Percentiles rank a stretch among this genome's conserved stretches.
These are phyloP conservation scores for Tolypocladium tropicale DNA, from an alignment of 2,329 filamentous ascomycete species.

Conservation along the genomic window DNA sequence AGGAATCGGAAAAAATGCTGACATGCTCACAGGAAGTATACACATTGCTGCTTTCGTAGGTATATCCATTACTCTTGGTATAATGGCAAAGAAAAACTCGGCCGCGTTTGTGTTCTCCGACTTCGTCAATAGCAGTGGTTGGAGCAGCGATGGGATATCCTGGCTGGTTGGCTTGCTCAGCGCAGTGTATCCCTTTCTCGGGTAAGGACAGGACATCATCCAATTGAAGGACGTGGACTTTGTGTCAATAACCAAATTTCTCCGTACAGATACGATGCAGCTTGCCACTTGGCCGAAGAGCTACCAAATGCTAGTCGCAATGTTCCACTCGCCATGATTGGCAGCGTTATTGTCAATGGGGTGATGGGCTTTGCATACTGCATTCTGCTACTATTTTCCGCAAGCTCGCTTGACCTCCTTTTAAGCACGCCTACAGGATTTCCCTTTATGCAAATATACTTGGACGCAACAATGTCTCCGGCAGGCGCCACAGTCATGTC, in stretches of 20 bases:
- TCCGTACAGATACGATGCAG: constrained; percentile 19
- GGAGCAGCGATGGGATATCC: constrained; percentile 18
- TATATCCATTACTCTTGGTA: constrained; percentile 16
- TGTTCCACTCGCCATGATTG: constrained; percentile 22
- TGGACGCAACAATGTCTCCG: constrained; percentile 15
- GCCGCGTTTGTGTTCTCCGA: constrained; percentile 23
- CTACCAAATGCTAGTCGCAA: constrained; percentile 21
- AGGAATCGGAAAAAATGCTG: neutral
- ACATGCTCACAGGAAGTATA: constrained; percentile 9
- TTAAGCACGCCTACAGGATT: constrained; percentile 29
- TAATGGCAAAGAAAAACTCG: constrained; percentile 19
- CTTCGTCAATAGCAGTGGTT: constrained; percentile 20
- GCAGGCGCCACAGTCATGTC: constrained; percentile 18
- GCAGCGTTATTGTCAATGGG: constrained; percentile 28
- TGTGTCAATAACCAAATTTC: neutral
- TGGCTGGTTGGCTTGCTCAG: constrained; percentile 18
- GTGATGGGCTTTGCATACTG: constrained; percentile 31
- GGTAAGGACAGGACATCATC: too few relatives aligned
- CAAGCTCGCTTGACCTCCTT: constrained; percentile 28
- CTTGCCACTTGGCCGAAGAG: constrained; percentile 22
- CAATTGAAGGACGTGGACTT: too few relatives aligned
- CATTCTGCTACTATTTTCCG: constrained; percentile 31
- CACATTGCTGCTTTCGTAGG: constrained; percentile 17
- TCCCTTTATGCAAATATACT: constrained; percentile 30
- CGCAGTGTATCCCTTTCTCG: constrained; percentile 21